These are phyloP conservation scores for Eustoma russellianum DNA, from an alignment of 257 asterid species.

Conservation along the genomic window DNA sequence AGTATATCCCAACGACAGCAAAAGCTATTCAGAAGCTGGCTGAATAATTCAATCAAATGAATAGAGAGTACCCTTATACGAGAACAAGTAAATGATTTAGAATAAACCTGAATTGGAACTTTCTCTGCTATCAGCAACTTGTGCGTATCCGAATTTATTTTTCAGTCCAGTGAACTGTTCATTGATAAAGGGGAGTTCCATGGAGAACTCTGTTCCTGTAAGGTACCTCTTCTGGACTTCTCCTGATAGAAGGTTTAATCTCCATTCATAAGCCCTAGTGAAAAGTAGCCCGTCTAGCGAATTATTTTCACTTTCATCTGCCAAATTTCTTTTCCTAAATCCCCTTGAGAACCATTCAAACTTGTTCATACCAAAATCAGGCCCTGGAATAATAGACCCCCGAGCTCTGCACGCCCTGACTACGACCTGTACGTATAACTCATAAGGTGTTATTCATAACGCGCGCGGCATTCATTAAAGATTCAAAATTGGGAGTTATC, in stretches of 20 bases:
- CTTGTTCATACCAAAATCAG: conserved; percentile 44
- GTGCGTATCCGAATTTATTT: conserved; percentile 47
- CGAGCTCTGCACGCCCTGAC: conserved; percentile 47
- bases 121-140: conserved; percentile 25
- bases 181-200: conserved; percentile 65
- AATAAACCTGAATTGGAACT: conserved; percentile 42
- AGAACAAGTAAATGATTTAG: neutral
- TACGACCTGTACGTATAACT: conserved; percentile 28
- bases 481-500: too few species aligned
- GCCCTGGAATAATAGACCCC: conserved; percentile 55
- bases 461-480: too few species aligned
- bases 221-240: conserved; percentile 41
- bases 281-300: conserved; percentile 22
- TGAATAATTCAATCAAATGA: too few species aligned
- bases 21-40: too few species aligned
- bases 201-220: conserved; percentile 33
- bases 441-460: too few species aligned
- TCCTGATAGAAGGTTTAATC: conserved; percentile 39
- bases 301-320: conserved; percentile 7
- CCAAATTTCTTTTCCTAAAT: conserved; percentile 15
- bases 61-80: too few species aligned
- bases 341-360: conserved; percentile 48
- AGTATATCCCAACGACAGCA: too few species aligned
- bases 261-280: conserved; percentile 53
- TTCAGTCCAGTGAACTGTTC: conserved; percentile 26